A percentile compares a stretch with the other conserved stretches of the same genome.
Conservation (phyloP, 2,329 filamentous ascomycete genomes). For the Penicillium sp. region DNA sequence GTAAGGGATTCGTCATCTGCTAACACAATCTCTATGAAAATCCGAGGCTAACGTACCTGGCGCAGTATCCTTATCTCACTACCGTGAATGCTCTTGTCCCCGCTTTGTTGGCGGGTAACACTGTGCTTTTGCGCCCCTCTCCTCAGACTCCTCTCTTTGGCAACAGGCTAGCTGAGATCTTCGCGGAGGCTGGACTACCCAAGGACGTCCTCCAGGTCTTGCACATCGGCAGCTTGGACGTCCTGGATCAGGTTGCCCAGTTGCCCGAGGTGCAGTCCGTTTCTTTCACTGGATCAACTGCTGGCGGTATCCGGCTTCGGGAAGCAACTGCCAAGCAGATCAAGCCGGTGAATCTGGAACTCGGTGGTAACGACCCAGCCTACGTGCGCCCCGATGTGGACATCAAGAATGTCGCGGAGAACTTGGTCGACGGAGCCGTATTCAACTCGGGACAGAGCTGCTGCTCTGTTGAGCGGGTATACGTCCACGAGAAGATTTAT, state of each 20-base stretch:
- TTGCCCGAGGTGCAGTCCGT: constrained; percentile 74
- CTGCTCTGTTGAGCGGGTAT: constrained; percentile 85
- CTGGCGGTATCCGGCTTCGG: constrained; percentile 79
- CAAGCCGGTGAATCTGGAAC: constrained; percentile 80
- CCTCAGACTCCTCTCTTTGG: constrained; percentile 88
- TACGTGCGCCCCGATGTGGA: constrained; percentile 84
- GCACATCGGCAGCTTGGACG: constrained; percentile 74
- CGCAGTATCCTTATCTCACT: constrained; percentile 88
- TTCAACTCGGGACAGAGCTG: constrained; percentile 97
- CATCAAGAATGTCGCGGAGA: constrained; percentile 80
- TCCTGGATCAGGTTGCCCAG: constrained; percentile 75
- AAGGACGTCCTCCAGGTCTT: constrained; percentile 82
- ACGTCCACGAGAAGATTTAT: constrained; percentile 80
- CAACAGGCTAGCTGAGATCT: constrained; percentile 74
- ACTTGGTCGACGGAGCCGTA: constrained; percentile 86
- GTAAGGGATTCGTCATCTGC: constrained; percentile 55
- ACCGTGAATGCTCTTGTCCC: constrained; percentile 86
- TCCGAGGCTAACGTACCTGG: constrained; percentile 3
- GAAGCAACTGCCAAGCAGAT: constrained; percentile 78
- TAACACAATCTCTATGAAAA: constrained; percentile 8
- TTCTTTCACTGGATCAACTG: constrained; percentile 89
- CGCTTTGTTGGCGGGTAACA: constrained; percentile 86
- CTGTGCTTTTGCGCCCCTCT: constrained; percentile 86
- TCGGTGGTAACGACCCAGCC: constrained; percentile 90
- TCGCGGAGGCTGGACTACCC: constrained; percentile 76